A percentile compares a stretch with the other conserved stretches of the same genome.
These are phyloP conservation scores for Corinectria fuckeliana DNA, from an alignment of 2,329 filamentous ascomycete genomes.

Conservation along the genomic window DNA sequence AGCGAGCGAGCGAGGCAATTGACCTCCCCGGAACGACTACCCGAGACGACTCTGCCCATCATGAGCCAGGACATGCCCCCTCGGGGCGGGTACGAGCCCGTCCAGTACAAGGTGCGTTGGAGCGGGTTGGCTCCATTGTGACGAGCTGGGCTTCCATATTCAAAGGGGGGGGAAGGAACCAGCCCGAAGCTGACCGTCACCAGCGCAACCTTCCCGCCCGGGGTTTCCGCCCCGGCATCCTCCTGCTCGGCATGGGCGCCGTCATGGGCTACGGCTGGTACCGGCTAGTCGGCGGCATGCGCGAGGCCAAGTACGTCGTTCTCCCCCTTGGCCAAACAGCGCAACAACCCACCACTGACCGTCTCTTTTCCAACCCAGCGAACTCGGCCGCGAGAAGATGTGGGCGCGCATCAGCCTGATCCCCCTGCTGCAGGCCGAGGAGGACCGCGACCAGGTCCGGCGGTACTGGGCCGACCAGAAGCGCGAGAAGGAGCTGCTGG, in stretches of 20 bases:
- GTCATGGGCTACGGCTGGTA: slow-evolving; percentile 94
- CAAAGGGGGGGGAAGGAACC: not conserved
- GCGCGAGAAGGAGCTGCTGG: slow-evolving; percentile 88
- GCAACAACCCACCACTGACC: too few species aligned
- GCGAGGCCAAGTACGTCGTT: slow-evolving; percentile 92
- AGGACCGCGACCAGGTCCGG: slow-evolving; percentile 93
- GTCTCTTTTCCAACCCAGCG: slow-evolving; percentile 58
- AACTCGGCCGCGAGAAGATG: slow-evolving; percentile 96
- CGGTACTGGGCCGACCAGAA: slow-evolving; percentile 85
- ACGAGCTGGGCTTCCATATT: too few species aligned
- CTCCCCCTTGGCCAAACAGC: too few species aligned
- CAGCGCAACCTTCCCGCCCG: slow-evolving; percentile 91
- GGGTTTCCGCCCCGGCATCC: slow-evolving; percentile 83
- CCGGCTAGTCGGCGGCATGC: slow-evolving; percentile 79
- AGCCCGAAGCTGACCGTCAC: slow-evolving; percentile 15
- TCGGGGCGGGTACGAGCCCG: slow-evolving; percentile 88
- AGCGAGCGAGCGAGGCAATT: slow-evolving; percentile 23
- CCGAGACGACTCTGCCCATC: slow-evolving; percentile 47
- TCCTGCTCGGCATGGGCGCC: slow-evolving; percentile 77
- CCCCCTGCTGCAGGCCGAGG: slow-evolving; percentile 92
- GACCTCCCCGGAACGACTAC: slow-evolving; percentile 17
- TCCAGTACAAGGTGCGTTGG: slow-evolving; percentile 88
- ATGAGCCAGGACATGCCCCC: slow-evolving; percentile 99
- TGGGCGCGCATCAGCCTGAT: slow-evolving; percentile 96
- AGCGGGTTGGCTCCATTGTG: too few species aligned